These are phyloP conservation scores for Penicillium sp. DNA, from an alignment of 2,329 filamentous ascomycete species.

Conservation along the genomic window DNA sequence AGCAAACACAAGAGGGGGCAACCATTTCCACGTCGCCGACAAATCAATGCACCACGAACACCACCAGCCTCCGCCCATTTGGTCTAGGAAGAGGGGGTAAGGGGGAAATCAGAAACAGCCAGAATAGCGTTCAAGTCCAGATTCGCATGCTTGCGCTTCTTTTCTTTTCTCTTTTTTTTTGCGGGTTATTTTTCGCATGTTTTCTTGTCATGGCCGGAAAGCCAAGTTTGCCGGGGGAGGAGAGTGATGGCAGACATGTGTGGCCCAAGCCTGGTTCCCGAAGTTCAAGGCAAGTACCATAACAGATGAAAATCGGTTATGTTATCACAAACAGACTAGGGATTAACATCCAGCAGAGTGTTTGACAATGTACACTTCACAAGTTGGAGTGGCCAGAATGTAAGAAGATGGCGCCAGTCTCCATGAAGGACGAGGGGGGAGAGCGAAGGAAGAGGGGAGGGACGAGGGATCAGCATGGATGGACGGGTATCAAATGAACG, in stretches of 20 bases:
- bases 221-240: constrained; percentile 4
- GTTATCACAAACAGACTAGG: constrained; percentile 16
- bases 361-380: constrained; percentile 29
- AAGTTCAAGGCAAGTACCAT: constrained; percentile 11
- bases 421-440: neutral
- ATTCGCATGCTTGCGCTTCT: constrained; percentile 32
- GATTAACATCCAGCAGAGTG: constrained; percentile 14
- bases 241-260: neutral
- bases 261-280: neutral
- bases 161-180: constrained; percentile 28
- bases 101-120: constrained; percentile 28
- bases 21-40: constrained; percentile 39
- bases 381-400: constrained; percentile 8
- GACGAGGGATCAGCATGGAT: constrained; percentile 31
- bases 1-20: constrained; percentile 25
- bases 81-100: constrained; percentile 40
- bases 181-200: constrained; percentile 14
- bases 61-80: constrained; percentile 38
- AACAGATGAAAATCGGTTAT: constrained; percentile 16
- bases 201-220: constrained; percentile 16
- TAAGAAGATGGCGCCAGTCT: constrained; percentile 8
- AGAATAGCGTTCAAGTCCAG: constrained; percentile 32
- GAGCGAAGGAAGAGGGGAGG: constrained; percentile 8
- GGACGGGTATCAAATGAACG: constrained; percentile 43
- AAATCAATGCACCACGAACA: constrained; percentile 42